Percentiles rank a stretch among this genome's conserved stretches.
Evolutionary conservation across 2,329 filamentous ascomycete species (phyloP).

Genomic region (Claviceps fusiformis): DNA sequence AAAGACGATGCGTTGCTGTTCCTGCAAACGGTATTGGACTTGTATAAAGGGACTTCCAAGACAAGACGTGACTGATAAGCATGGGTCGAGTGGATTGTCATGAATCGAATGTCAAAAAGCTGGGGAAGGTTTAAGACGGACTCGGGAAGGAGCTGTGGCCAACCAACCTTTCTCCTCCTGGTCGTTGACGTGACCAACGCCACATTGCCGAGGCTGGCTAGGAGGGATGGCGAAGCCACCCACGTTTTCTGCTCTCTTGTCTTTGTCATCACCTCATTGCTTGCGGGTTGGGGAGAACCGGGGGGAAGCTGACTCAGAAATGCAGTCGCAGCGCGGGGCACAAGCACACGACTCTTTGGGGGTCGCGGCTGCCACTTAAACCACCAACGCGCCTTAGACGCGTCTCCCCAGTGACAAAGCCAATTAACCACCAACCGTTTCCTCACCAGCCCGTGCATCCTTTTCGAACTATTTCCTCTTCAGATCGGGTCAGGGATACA

Average conservation of each 20-base stretch:
- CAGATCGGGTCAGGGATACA: not conserved
- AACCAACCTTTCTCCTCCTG: no score
- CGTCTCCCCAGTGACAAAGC: conserved; percentile 3
- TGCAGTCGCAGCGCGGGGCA: not conserved
- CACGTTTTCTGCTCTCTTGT: not conserved
- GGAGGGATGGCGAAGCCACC: not conserved
- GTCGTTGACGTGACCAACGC: not conserved
- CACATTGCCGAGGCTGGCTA: conserved; percentile 3
- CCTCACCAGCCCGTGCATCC: not conserved
- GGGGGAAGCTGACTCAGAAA: not conserved
- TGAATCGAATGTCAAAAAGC: not conserved
- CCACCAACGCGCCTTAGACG: conserved; percentile 7
- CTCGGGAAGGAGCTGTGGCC: no score
- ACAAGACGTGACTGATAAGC: not conserved
- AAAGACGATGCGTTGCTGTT: no score
- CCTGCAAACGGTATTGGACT: not conserved
- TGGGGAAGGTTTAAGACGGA: not conserved
- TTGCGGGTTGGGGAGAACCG: no score
- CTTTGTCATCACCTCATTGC: not conserved
- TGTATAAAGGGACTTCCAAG: not conserved
- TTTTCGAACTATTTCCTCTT: not conserved
- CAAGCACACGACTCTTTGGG: not conserved
- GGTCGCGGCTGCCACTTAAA: conserved; percentile 5
- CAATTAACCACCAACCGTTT: conserved; percentile 9
- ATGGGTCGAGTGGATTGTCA: not conserved